Evolutionary conservation across 257 asterid species (phyloP).

Genomic region (Scutellaria baicalensis): DNA sequence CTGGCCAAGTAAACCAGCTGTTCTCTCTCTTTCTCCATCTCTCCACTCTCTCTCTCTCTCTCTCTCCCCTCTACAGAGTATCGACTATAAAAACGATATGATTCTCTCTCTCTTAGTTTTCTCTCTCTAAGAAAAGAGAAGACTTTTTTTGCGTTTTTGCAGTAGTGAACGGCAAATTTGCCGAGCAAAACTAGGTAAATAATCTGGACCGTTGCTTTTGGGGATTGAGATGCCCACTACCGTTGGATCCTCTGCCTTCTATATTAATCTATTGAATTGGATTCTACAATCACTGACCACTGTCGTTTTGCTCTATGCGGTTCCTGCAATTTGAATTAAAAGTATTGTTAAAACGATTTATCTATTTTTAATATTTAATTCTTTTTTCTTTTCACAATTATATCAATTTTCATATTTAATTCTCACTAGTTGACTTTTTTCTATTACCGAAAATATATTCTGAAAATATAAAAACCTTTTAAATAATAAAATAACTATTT

Average conservation of each 20-base stretch:
- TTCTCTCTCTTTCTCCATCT: constrained; percentile 65
- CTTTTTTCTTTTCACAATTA: too few species aligned
- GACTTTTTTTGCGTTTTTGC: background rate
- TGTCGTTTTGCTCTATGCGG: background rate
- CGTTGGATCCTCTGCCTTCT: constrained; percentile 2
- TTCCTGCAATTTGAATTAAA: background rate
- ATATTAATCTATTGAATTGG: background rate
- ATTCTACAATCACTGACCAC: background rate
- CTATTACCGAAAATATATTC: too few species aligned
- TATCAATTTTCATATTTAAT: too few species aligned
- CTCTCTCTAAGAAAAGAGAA: constrained; percentile 10
- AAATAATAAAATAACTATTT: too few species aligned
- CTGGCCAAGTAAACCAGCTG: constrained; percentile 62
- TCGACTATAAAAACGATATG: background rate
- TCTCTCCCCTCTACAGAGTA: background rate
- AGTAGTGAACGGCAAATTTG: background rate
- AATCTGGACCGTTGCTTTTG: background rate
- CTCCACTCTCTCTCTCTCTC: constrained; percentile 3
- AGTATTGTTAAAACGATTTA: background rate
- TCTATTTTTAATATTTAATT: too few species aligned
- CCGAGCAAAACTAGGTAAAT: background rate
- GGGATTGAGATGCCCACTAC: background rate
- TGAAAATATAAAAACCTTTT: too few species aligned
- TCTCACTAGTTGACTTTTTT: too few species aligned
- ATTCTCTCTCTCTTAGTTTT: background rate